These are phyloP conservation scores for Oryza rufipogon DNA, from an alignment of 176 grass and related monocot species.

Conservation along the genomic window DNA sequence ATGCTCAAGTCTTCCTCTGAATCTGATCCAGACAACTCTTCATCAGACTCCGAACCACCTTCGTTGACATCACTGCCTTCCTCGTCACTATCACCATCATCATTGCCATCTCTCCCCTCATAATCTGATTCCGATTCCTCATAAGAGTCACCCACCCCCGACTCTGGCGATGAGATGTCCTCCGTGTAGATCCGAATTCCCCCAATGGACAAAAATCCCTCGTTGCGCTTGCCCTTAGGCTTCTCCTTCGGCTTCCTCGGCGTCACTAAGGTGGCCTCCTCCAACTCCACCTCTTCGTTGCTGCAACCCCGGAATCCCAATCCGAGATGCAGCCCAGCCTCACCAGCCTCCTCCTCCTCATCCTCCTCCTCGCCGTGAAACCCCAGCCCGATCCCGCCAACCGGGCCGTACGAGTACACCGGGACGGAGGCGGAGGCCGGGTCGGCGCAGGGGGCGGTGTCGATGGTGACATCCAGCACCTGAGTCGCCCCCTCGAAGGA, in stretches of 20 bases:
- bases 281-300: slow-evolving; percentile 37
- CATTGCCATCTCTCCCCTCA: slow-evolving; percentile 34
- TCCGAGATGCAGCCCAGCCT: slow-evolving; percentile 38
- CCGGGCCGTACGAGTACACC: slow-evolving; percentile 56
- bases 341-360: slow-evolving; percentile 31
- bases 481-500: neutral
- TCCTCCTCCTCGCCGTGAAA: slow-evolving; percentile 40
- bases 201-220: slow-evolving; percentile 73
- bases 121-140: slow-evolving; percentile 43
- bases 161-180: slow-evolving; percentile 71
- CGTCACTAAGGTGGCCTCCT: slow-evolving; percentile 41
- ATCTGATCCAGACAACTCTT: slow-evolving; percentile 26
- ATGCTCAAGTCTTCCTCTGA: slow-evolving; percentile 49
- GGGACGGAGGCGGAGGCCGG: slow-evolving; percentile 27
- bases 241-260: slow-evolving; percentile 29
- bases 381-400: slow-evolving; percentile 40
- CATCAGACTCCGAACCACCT: slow-evolving; percentile 19
- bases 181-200: slow-evolving; percentile 81
- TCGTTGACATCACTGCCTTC: slow-evolving; percentile 44
- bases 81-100: slow-evolving; percentile 22
- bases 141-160: slow-evolving; percentile 40
- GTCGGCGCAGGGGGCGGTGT: slow-evolving; percentile 43
- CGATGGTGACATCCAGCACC: slow-evolving; percentile 35
- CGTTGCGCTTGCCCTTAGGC: slow-evolving; percentile 38
- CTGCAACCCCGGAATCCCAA: slow-evolving; percentile 58